These are phyloP conservation scores for Echeveria elegans DNA, from an alignment of 164 flowering plant genomes.

Conservation along the genomic window DNA sequence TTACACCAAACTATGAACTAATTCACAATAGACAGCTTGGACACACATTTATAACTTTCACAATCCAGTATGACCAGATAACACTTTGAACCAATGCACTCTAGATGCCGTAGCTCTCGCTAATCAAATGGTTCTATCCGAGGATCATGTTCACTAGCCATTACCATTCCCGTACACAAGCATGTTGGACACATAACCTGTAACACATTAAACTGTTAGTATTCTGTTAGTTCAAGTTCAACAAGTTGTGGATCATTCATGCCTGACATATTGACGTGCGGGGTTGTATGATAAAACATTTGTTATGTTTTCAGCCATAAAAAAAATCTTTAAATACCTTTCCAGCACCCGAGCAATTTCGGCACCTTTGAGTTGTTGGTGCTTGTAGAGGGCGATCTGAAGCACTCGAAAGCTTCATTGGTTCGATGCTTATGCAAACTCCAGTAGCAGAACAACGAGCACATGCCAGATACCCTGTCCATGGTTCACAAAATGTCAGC, in stretches of 20 bases:
- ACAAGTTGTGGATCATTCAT: background rate
- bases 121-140: slow-evolving; percentile 89
- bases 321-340: slow-evolving; percentile 40
- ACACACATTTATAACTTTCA: too few relatives aligned
- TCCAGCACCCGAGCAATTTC: slow-evolving; percentile 88
- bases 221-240: background rate
- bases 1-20: background rate
- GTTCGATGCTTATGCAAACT: slow-evolving; percentile 48
- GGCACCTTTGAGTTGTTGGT: slow-evolving; percentile 67
- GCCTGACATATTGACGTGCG: too few relatives aligned
- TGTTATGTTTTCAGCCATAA: background rate
- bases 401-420: slow-evolving; percentile 36
- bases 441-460: slow-evolving; percentile 91
- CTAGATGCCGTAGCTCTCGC: background rate
- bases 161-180: slow-evolving; percentile 92
- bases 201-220: background rate
- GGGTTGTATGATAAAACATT: too few relatives aligned
- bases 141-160: slow-evolving; percentile 98
- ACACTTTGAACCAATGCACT: background rate
- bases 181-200: slow-evolving; percentile 99
- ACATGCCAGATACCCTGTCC: slow-evolving; percentile 80
- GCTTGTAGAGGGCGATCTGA: slow-evolving; percentile 46
- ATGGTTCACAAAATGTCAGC: background rate
- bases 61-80: background rate
- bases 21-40: too few relatives aligned